Evolutionary conservation across 345 rosid species (phyloP).

Genomic region (Populus euphratica): DNA sequence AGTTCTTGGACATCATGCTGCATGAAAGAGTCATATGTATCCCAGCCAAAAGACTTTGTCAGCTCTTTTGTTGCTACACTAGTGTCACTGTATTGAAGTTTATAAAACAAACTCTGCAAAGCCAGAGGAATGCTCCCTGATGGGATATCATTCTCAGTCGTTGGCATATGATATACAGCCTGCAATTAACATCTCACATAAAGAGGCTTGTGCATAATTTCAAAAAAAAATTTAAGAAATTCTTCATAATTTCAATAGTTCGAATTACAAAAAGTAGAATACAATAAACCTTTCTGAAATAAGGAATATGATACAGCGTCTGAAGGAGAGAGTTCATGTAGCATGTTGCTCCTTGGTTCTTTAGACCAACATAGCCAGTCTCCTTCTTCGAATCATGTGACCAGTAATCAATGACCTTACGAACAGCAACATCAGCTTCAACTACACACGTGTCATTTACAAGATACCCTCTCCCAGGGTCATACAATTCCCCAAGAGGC

Average conservation of each 20-base stretch:
- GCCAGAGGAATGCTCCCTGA: conserved; percentile 73
- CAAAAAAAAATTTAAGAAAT: too few relatives aligned
- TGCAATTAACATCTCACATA: conserved; percentile 29
- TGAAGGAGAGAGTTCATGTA: conserved; percentile 98
- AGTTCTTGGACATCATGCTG: conserved; percentile 99
- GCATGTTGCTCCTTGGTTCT: conserved; percentile 99
- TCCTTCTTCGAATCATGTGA: conserved; percentile 89
- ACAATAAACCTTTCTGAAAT: conserved; percentile 80
- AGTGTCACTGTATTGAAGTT: conserved; percentile 53
- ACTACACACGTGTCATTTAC: conserved; percentile 66
- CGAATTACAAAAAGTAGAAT: background rate
- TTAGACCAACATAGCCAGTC: conserved; percentile 97
- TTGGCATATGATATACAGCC: conserved; percentile 99
- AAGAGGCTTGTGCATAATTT: background rate
- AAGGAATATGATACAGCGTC: conserved; percentile 87
- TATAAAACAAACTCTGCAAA: conserved; percentile 50
- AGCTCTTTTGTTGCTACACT: conserved; percentile 56
- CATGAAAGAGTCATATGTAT: conserved; percentile 95
- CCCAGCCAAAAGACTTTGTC: conserved; percentile 84
- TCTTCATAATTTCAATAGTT: background rate
- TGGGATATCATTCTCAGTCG: conserved; percentile 89
- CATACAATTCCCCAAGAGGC: conserved; percentile 92
- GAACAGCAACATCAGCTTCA: conserved; percentile 94
- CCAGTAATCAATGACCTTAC: conserved; percentile 78
- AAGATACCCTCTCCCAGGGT: conserved; percentile 80